Evolutionary conservation across 2,329 filamentous ascomycete genomes (phyloP), one percentile per base, ranked within the genome.

Genomic region (Fusarium denticulatum): DNA sequence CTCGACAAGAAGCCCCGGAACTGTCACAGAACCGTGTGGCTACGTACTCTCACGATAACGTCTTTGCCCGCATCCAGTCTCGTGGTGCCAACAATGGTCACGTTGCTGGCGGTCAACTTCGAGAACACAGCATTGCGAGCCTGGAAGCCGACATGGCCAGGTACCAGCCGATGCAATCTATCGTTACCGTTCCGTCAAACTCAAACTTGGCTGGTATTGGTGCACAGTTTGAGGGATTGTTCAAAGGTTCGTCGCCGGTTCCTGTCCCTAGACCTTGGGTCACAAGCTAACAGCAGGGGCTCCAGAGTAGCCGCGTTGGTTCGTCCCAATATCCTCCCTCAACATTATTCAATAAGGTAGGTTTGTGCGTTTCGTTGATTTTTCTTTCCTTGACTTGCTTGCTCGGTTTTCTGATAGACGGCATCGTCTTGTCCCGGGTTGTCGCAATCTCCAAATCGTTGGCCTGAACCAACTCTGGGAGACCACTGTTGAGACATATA

Each of bases 101-200:
- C 26, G 18, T 22, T 24, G 16, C 36, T n/a, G 40, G 26, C 16
- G 8, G n/a, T 16, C 39, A 46, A 2, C 15, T n/a, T 30, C 39
- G 49, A 22, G 55, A 49, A 18, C 50, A 62, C n/a, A 40, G 22
- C 40, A 26, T 63, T 24, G 52, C 40, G 34, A 50, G 49, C 43
- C 53, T 74, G 16, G 68, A 66, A 18, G 24, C 15, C 34, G 18
- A 18, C 14, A 67, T 74, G 72, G 60, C 53, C 5, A 28, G 36
- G 15, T 55, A 47, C 39, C 43, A 28, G 26, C 20, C 37, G 26
- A 10, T 20, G 24, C 15, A 49, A 42, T 12, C 15, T 20, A 24
- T 59, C 37, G 12, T 14, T 7, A 12, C 47, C 20, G 22, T 13
- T 24, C 30, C 30, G 37, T 46, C 60, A 36, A 6, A 18, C 28